Conservation (phyloP, 768 basidiomycete genomes). For the Megacollybia marginata region DNA sequence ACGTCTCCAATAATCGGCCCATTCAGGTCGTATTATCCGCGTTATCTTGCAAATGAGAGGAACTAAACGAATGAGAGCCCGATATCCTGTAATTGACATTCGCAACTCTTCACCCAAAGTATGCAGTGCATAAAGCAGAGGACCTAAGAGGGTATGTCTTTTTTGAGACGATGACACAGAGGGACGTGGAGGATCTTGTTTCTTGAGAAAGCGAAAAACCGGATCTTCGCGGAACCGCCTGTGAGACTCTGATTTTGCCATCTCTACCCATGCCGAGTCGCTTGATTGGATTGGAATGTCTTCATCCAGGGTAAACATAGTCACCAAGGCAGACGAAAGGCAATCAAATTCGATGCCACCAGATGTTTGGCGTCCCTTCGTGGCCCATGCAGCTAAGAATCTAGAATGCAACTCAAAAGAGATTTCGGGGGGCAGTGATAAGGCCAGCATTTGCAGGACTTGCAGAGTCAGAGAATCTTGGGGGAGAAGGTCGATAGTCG, state of each 20-base stretch:
- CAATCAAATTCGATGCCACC: constrained; percentile 50
- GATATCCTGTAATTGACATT: constrained; percentile 47
- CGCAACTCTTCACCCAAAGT: constrained; percentile 68
- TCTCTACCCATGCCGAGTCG: constrained; percentile 35
- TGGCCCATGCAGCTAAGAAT: constrained; percentile 56
- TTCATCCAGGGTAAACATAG: constrained; percentile 31
- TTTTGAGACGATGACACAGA: constrained; percentile 14
- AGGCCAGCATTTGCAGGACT: constrained; percentile 56
- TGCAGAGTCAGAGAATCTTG: constrained; percentile 48
- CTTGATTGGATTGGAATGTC: neutral
- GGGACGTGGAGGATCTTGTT: constrained; percentile 14
- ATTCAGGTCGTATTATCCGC: constrained; percentile 64
- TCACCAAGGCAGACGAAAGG: constrained; percentile 44
- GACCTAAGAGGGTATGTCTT: constrained; percentile 43
- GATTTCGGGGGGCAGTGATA: constrained; percentile 47
- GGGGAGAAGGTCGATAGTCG: constrained; percentile 46
- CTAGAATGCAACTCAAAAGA: constrained; percentile 48
- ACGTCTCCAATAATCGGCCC: constrained; percentile 91
- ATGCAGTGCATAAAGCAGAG: constrained; percentile 70
- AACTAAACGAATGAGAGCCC: constrained; percentile 48
- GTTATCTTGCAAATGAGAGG: constrained; percentile 60
- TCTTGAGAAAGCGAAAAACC: constrained; percentile 36
- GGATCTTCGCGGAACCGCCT: constrained; percentile 53
- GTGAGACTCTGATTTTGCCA: constrained; percentile 37
- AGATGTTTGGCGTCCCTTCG: constrained; percentile 30